Percentiles rank a stretch among this genome's conserved stretches.
These are phyloP conservation scores for Colletotrichum incanum DNA, from an alignment of 2,329 filamentous ascomycete genomes.

Conservation along the genomic window DNA sequence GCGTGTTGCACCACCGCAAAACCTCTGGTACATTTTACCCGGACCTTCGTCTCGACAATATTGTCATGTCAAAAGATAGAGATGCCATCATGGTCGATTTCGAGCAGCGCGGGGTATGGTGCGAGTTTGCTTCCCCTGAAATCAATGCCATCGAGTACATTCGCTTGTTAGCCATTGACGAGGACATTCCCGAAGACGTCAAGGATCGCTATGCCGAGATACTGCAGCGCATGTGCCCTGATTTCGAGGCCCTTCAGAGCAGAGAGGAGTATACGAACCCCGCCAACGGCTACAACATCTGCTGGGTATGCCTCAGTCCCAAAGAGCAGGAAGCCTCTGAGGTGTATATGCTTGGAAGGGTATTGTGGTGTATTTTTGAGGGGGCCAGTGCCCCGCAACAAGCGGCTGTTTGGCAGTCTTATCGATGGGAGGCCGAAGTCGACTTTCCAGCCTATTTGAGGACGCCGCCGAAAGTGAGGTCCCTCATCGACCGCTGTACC, in stretches of 20 bases:
- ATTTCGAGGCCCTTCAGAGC: constrained; percentile 60
- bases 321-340: constrained; percentile 71
- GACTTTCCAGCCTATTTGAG: constrained; percentile 69
- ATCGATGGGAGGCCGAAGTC: constrained; percentile 68
- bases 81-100: constrained; percentile 73
- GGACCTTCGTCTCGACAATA: constrained; percentile 73
- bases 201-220: constrained; percentile 58
- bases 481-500: constrained; percentile 68
- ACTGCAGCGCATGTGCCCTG: constrained; percentile 62
- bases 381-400: constrained; percentile 71
- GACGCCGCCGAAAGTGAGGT: constrained; percentile 62
- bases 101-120: constrained; percentile 76
- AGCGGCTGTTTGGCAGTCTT: constrained; percentile 72
- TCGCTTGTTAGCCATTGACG: constrained; percentile 67
- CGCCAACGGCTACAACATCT: constrained; percentile 66
- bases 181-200: constrained; percentile 59
- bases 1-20: constrained; percentile 65
- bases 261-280: constrained; percentile 65
- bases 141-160: constrained; percentile 73
- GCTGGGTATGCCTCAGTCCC: constrained; percentile 68
- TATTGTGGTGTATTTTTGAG: constrained; percentile 76
- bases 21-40: constrained; percentile 67
- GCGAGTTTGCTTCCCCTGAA: constrained; percentile 73
- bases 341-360: constrained; percentile 74
- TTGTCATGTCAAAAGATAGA: constrained; percentile 64